Percentiles rank a stretch among this genome's conserved stretches.
Evolutionary conservation across 148 eudicot genomes (phyloP).

Genomic region (Chenopodium formosanum): DNA sequence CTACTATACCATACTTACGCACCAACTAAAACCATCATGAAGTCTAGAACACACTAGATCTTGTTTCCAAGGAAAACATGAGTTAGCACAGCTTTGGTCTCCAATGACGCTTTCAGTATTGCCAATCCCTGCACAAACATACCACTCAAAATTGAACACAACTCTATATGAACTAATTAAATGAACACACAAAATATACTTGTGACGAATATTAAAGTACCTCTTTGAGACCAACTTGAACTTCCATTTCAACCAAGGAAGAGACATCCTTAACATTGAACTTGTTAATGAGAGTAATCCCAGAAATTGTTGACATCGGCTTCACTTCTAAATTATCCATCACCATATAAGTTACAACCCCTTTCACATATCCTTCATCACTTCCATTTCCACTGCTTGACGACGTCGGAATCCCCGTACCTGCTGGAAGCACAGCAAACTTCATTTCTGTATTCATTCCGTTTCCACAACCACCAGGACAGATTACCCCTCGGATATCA

Average conservation of each 20-base stretch:
- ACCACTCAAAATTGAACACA: not conserved
- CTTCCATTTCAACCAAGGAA: not conserved
- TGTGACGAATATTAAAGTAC: not conserved
- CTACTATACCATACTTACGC: too few species aligned
- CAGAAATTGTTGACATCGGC: too few species aligned
- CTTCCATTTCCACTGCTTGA: not conserved
- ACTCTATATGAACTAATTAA: too few species aligned
- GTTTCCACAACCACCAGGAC: too few species aligned
- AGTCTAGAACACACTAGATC: too few species aligned
- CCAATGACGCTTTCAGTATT: conserved; percentile 13
- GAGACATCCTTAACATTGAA: not conserved
- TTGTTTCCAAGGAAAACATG: too few species aligned
- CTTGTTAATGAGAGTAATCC: conserved; percentile 16
- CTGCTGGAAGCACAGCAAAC: too few species aligned
- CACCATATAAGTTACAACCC: conserved; percentile 30
- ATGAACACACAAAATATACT: too few species aligned
- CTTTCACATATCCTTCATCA: conserved; percentile 15
- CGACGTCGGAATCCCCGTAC: too few species aligned
- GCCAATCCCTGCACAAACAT: conserved; percentile 20
- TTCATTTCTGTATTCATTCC: too few species aligned
- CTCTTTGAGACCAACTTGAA: conserved; percentile 24
- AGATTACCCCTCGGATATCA: too few species aligned
- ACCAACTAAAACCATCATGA: too few species aligned
- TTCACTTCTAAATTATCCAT: conserved; percentile 19
- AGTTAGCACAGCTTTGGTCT: conserved; percentile 6